Base-by-base conservation (phyloP, 78 protist genomes). In the Polysphondylium violaceum region DNA sequence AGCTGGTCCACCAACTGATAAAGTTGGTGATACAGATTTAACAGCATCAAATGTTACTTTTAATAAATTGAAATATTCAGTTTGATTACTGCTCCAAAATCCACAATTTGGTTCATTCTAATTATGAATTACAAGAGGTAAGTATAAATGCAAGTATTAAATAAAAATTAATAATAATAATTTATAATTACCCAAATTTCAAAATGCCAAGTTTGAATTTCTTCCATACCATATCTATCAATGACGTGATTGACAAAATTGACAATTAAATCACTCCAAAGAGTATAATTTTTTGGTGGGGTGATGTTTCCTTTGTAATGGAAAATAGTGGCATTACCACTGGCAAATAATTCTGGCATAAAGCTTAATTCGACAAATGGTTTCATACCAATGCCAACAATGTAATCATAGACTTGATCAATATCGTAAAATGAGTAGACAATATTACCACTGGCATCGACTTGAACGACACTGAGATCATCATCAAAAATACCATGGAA, bases 401-500 rank as follows among this genome's bases (percentile, higher is more conserved):
- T 25, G 19, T 29, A 93, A 51, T 93, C 95, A 58, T 76, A 93
- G 2, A 76, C 92, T 25, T 67, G 73, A 81, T 72, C 81, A 14
- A 93, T 63, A 81, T 93, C 71, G 72, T 71, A 93, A 35, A 14
- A 87, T 31, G 81, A 68, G 67, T 87, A 87, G 23, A 73, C 40
- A 27, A 41, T 21, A 7, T 38, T 36, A 31, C 76, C 79, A 55
- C 68, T 67, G 4, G 71, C 23, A 67, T 12, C 74, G 4, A 38
- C 50, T 69, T 83, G 89, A 68, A 60, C 40, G 5, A 75, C 88
- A 51, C 59, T 75, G 74, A 85, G 59, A 58, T 93, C 95, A 3
- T 93, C 93, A 72, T 93, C 93, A 50, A 93, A 79, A 41, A 93
- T 61, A 65, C 95, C 95, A 51, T 93, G 95, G 74, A 93, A 93